These are phyloP conservation scores for Thelonectria blattea DNA, from an alignment of 2,329 filamentous ascomycete species.

Conservation along the genomic window DNA sequence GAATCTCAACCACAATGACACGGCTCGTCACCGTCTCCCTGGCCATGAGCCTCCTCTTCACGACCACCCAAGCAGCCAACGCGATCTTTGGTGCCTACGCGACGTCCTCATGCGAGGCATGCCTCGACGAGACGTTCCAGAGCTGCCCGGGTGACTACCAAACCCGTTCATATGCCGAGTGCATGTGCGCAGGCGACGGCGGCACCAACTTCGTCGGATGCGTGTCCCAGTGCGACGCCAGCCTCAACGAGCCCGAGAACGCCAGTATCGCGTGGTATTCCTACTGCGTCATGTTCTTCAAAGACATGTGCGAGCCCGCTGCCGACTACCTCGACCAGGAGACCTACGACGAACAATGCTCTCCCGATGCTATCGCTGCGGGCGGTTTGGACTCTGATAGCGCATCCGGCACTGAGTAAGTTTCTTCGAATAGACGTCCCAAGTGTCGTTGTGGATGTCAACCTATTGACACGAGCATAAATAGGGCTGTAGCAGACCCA, in stretches of 20 bases:
- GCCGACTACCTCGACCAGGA: not conserved
- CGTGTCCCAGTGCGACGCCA: not conserved
- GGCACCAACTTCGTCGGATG: constrained; percentile 2
- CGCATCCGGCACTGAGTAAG: not conserved
- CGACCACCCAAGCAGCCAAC: constrained; percentile 1
- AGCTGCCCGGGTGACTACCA: constrained; percentile 6
- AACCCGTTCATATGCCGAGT: constrained; percentile 8
- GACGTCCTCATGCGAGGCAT: not conserved
- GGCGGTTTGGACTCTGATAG: not conserved
- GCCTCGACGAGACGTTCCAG: constrained; percentile 4
- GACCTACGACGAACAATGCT: not conserved
- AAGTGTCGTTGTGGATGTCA: not conserved
- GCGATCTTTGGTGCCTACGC: constrained; percentile 2
- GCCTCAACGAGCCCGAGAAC: not conserved
- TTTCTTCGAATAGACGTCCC: not conserved
- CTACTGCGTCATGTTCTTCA: constrained; percentile 9
- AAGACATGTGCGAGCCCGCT: constrained; percentile 1
- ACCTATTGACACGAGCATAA: not conserved
- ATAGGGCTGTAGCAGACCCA: not conserved
- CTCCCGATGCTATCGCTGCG: constrained; percentile 3
- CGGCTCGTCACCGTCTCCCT: not conserved
- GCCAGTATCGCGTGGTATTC: not conserved
- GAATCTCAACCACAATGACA: not conserved
- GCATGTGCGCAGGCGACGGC: constrained; percentile 4
- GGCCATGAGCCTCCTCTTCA: constrained; percentile 1